phyloP scores from a whole-genome alignment of 169 alveolate species.

The Plasmodium gallinaceum region DNA sequence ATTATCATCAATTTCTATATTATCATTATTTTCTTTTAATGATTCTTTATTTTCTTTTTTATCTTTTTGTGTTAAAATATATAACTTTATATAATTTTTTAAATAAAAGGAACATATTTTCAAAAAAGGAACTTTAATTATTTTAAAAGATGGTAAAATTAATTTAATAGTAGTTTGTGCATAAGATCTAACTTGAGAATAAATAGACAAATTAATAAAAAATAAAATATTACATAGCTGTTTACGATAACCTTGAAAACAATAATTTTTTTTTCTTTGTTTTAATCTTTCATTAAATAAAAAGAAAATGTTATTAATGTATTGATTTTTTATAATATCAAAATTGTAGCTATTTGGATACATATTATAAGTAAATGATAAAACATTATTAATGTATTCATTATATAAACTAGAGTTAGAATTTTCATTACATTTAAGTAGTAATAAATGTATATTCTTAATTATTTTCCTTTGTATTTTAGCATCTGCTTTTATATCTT shows the following conservation, averaged over 20 bases:
- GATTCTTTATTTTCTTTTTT: neutral
- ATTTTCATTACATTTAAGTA: constrained; percentile 58
- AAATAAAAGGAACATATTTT: constrained; percentile 55
- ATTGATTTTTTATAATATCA: constrained; percentile 68
- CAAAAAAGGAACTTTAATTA: constrained; percentile 44
- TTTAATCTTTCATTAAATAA: constrained; percentile 65
- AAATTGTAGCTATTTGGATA: constrained; percentile 68
- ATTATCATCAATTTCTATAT: neutral
- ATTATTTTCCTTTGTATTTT: constrained; percentile 67
- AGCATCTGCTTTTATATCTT: constrained; percentile 62
- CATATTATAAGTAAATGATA: constrained; percentile 66
- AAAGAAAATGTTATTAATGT: constrained; percentile 53
- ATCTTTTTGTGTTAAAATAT: neutral
- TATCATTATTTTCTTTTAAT: neutral
- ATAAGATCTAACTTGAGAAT: constrained; percentile 72
- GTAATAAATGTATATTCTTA: constrained; percentile 51
- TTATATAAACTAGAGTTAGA: constrained; percentile 36
- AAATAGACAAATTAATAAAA: constrained; percentile 59
- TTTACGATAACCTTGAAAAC: constrained; percentile 44
- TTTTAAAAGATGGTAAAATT: constrained; percentile 68
- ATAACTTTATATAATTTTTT: constrained; percentile 48
- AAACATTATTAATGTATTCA: constrained; percentile 63
- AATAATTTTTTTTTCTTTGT: constrained; percentile 63
- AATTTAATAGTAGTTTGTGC: constrained; percentile 66
- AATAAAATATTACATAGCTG: constrained; percentile 71